A percentile compares a stretch with the other conserved stretches of the same genome.
Evolutionary conservation across 139 green algal genomes (phyloP).

Genomic region (Spirogloea muscicola): DNA sequence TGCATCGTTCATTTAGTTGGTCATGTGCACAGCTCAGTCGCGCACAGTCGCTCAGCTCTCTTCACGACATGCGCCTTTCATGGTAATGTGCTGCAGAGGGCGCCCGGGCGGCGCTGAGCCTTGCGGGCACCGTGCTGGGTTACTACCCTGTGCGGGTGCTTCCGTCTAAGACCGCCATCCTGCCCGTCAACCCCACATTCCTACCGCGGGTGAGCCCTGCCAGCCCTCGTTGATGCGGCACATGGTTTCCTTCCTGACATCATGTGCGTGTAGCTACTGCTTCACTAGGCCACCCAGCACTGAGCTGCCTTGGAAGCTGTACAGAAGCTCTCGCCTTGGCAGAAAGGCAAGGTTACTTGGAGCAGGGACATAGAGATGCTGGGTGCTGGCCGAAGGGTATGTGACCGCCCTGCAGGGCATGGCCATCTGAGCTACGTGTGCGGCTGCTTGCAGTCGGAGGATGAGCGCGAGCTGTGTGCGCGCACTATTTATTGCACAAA

Average conservation of each 20-base stretch:
- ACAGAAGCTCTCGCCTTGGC: too few relatives aligned
- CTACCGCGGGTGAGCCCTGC: slow-evolving; percentile 55
- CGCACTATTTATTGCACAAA: slow-evolving; percentile 93
- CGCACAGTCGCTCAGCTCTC: slow-evolving; percentile 72
- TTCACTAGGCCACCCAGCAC: too few relatives aligned
- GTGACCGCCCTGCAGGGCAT: too few relatives aligned
- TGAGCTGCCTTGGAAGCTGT: too few relatives aligned
- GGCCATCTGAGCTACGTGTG: too few relatives aligned
- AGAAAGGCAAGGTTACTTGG: too few relatives aligned
- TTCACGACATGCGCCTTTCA: neutral
- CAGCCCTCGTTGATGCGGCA: too few relatives aligned
- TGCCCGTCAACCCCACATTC: slow-evolving; percentile 86
- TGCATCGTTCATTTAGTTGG: neutral
- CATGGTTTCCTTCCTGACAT: too few relatives aligned
- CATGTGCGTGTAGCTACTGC: too few relatives aligned
- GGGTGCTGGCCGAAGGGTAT: too few relatives aligned
- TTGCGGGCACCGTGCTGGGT: slow-evolving; percentile 65
- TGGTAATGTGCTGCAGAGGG: slow-evolving; percentile 53
- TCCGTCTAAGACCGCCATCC: slow-evolving; percentile 87
- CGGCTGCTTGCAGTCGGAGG: slow-evolving; percentile 29
- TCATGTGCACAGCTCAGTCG: neutral
- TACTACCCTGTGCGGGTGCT: slow-evolving; percentile 72
- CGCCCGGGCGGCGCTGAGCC: slow-evolving; percentile 51
- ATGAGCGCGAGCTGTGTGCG: slow-evolving; percentile 65
- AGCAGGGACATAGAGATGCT: too few relatives aligned